phyloP scores from a whole-genome alignment of 495 filamentous ascomycete genomes.

The Sabuloglossum arenarium region DNA sequence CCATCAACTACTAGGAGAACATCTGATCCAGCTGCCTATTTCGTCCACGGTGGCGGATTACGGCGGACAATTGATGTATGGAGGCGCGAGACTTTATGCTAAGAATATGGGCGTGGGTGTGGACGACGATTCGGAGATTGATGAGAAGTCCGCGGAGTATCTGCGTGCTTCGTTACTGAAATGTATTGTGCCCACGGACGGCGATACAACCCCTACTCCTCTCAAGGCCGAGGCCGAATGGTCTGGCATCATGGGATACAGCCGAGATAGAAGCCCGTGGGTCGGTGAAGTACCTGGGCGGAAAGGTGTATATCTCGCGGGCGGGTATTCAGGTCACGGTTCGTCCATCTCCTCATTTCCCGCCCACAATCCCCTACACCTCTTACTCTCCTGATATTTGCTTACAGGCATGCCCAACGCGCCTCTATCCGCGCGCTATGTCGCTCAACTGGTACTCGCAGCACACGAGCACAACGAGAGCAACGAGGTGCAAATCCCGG shows the following conservation, averaged over 20 bases:
- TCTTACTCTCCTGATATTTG: too few species aligned
- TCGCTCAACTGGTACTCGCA: neutral
- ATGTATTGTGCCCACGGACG: neutral
- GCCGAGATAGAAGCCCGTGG: conserved; percentile 32
- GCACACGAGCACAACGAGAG: neutral
- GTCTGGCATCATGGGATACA: conserved; percentile 43
- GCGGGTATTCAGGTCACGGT: neutral
- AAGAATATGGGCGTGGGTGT: conserved; percentile 28
- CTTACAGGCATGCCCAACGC: neutral
- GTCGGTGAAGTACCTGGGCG: conserved; percentile 12
- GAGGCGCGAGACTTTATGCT: conserved; percentile 32
- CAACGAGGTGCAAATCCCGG: neutral
- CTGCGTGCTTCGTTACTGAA: neutral
- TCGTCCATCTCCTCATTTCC: neutral
- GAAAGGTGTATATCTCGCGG: neutral
- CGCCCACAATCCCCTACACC: neutral
- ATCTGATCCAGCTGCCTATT: conserved; percentile 20
- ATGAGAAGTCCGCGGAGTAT: conserved; percentile 11
- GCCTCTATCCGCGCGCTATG: neutral
- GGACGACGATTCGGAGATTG: conserved; percentile 30
- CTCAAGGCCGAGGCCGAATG: conserved; percentile 23
- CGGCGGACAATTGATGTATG: conserved; percentile 41
- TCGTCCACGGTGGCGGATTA: conserved; percentile 3
- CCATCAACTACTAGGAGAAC: neutral
- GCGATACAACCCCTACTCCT: neutral